These are phyloP conservation scores for Adansonia gregorii DNA, from an alignment of 441 rosid species.

Conservation along the genomic window DNA sequence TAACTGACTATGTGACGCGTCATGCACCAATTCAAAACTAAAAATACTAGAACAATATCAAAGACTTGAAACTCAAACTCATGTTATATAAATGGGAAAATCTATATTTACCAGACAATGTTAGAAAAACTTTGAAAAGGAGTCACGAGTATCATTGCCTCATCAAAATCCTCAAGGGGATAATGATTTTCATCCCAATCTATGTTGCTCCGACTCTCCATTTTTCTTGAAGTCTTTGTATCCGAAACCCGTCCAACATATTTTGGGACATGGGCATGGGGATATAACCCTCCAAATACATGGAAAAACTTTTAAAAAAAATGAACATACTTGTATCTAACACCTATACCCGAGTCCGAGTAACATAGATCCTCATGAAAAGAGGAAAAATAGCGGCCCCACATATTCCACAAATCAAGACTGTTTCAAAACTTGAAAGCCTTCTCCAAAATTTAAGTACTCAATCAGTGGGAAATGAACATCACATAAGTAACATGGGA, in stretches of 20 bases:
- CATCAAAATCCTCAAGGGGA: background rate
- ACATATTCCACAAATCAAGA: background rate
- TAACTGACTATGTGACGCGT: background rate
- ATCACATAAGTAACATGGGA: background rate
- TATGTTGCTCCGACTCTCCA: too few relatives aligned
- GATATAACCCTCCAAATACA: too few relatives aligned
- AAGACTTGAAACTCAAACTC: background rate
- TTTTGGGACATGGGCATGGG: too few relatives aligned
- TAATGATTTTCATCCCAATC: background rate
- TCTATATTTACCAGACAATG: background rate
- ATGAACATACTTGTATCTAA: too few relatives aligned
- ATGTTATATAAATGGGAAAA: background rate
- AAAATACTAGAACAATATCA: background rate
- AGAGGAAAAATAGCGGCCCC: background rate
- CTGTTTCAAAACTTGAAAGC: background rate
- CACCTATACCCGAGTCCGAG: too few relatives aligned
- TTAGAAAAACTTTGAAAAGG: background rate
- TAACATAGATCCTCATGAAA: background rate
- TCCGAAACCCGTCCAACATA: too few relatives aligned
- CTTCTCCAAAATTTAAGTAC: background rate
- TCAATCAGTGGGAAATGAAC: background rate
- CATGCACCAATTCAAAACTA: constrained; percentile 13
- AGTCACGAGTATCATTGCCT: background rate
- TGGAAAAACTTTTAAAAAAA: too few relatives aligned
- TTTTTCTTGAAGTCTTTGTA: too few relatives aligned